Evolutionary conservation across 2,329 filamentous ascomycete genomes (phyloP).

Genomic region (Allantophomopsis cytisporea): DNA sequence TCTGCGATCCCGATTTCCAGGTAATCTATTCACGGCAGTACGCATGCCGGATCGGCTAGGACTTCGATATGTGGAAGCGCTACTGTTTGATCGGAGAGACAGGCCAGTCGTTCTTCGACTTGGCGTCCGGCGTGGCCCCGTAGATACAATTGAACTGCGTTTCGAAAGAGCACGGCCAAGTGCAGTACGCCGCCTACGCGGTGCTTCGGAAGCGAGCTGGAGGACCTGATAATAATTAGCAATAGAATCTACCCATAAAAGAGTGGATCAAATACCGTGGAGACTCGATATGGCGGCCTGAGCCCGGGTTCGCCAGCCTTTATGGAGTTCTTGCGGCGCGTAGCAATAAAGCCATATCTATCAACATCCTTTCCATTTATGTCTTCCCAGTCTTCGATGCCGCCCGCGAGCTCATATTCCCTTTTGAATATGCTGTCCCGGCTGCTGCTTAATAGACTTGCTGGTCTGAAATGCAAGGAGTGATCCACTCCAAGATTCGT

Average conservation of each 20-base stretch:
- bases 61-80: slow-evolving; percentile 20
- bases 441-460: slow-evolving; percentile 11
- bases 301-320: slow-evolving; percentile 22
- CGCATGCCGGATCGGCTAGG: slow-evolving; percentile 37
- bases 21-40: slow-evolving; percentile 43
- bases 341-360: slow-evolving; percentile 53
- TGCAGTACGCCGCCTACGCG: slow-evolving; percentile 11
- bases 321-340: slow-evolving; percentile 23
- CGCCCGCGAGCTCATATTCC: slow-evolving; percentile 36
- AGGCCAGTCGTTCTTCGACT: slow-evolving; percentile 41
- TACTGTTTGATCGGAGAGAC: slow-evolving; percentile 39
- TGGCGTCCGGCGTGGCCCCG: slow-evolving; percentile 22
- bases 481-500: not conserved
- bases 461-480: slow-evolving; percentile 5
- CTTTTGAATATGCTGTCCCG: slow-evolving; percentile 15
- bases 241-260: not conserved
- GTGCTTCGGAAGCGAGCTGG: slow-evolving; percentile 5
- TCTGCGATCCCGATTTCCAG: slow-evolving; percentile 45
- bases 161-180: slow-evolving; percentile 15
- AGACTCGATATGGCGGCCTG: slow-evolving; percentile 16
- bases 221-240: not conserved
- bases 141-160: slow-evolving; percentile 6
- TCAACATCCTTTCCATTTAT: slow-evolving; percentile 47
- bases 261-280: slow-evolving; percentile 7
- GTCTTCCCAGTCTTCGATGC: slow-evolving; percentile 55